Base-by-base conservation (phyloP, 805 yeast genomes). In the Spathaspora boniae region DNA sequence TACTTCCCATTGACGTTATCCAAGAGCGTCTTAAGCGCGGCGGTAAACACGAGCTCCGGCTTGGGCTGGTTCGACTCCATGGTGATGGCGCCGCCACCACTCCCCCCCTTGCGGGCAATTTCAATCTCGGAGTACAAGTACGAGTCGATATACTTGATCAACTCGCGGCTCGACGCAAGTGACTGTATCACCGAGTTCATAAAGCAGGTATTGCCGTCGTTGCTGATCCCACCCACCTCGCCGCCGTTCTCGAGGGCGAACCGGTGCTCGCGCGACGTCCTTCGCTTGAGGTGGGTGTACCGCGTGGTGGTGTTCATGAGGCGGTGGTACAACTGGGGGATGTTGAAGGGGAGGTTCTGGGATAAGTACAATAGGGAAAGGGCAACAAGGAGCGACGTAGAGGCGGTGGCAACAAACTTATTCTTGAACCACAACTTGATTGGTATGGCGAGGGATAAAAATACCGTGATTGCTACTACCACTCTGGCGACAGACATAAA, bases 161-260 rank as follows among this genome's bases (percentile, higher is more conserved):
- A 62, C 23, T 79, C 74, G 17, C 72, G 68, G 0, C 93, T 81
- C 0, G 91, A 81, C 0, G 95, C 88, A 38, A 88, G 60, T 12
- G 85, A 74, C 56, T 89, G 97, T 18, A 89, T 58, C 1, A 89
- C 96, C 16, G 88, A 78, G 60, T 89, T 89, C 94, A 88, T 87
- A 50, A 89, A 89, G 58, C 97, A 89, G 0, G 96, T 87, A 54
- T 89, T 89, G 9, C 97, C 96, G 45, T 86, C 95, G 54, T 89
- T 89, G 40, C 76, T 72, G 24, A 89, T 70, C 1, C 97, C 97
- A 17, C 96, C 96, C 22, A 86, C 74, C 35, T 73, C 75, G 1
- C 89, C 89, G 38, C 91, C 91, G 36, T 71, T 65, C 32, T 66
- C 65, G 36, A 72, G 41, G n/a, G 81, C 80, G 40, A 62, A 57